Base-by-base conservation (phyloP, 2,329 filamentous ascomycete species). In the Epicoccum nigrum region DNA sequence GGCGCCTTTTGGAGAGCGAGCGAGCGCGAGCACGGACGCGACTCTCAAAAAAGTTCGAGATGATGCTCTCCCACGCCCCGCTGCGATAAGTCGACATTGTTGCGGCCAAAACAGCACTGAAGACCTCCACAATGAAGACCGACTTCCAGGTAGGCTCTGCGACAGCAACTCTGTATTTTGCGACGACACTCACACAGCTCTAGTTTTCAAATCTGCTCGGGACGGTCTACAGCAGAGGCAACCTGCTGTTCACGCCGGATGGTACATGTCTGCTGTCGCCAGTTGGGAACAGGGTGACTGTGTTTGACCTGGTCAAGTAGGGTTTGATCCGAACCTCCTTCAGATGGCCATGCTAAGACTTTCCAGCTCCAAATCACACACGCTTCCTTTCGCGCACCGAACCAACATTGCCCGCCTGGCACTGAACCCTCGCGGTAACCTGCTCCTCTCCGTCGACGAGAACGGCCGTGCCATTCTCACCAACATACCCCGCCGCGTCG, bases 161-260 rank as follows among this genome's bases (percentile, higher is more conserved):
- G 77, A 58, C 75, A 46, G 35, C 15, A 4, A 30, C 32, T 40
- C 15, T 51, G 35, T 17, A n/a, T 7, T 31, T 2, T 16, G n/a
- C 16, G 25, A n/a, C 21, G 1, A 23, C 15, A 33, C 63, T 77
- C 50, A 77, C 12, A n/a, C 17, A n/a, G 2, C 13, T 7, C n/a
- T 68, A 97, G 92, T 99, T 99, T 79, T 96, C 93, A 74, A 99
- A 97, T 77, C 84, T 99, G 73, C 85, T 99, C 69, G 95, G 94
- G 72, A 99, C 94, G 64, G 94, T 99, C 72, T 99, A 97, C 81
- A 91, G 92, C 79, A 90, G 92, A 84, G 94, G 95, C 77, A 99
- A 97, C 74, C 84, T 99, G 69, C 83, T 97, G 72, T 99, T 95
- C 80, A 95, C 90, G 67, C 91, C 92, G 55, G 93, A 99, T 83